Base-by-base conservation (phyloP, 129 eudicot species). In the Flaveria bidentis region DNA sequence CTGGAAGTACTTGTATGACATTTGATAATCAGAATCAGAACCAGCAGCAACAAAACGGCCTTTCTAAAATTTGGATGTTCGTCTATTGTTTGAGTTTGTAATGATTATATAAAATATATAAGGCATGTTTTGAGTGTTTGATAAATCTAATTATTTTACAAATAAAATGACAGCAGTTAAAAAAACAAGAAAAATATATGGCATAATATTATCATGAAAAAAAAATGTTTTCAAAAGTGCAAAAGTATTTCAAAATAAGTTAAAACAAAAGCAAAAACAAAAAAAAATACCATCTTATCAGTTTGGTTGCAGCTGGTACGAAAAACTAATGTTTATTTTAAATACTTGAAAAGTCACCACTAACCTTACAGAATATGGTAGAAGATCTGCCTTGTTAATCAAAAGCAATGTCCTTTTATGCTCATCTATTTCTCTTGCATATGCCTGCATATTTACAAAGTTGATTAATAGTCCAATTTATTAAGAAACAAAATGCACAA, bases 321-420 rank as follows among this genome's bases (percentile, higher is more conserved):
- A 41, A 9, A 9, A 6, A 22, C 25, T 74, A 39, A 22, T 30
- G 45, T 30, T n/a, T 28, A 72, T 53, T 71, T 28, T 15, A 3
- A 36, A n/a, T 4, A 72, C 4, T 30, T 67, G 11, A 16, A 49
- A 36, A 23, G 11, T 3, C 5, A 47, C 50, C 47, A 73, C 87
- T 76, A 5, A 89, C 97, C 98, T 91, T 42, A 94, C 84, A 14
- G 91, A 73, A 71, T 70, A 28, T 50, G 97, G 98, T 52, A 94
- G 81, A 78, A 94, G 97, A 80, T 91, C 98, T 9, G 98, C 98
- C 87, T 93, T 93, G 87, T 93, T 93, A 53, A 94, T 83, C 52
- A 94, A 88, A 30, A 94, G 98, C 82, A 94, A 7, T 53, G 97
- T 94, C 82, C 83, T 85, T 71, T 91, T 94, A 86, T 91, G 88